Base-by-base conservation (phyloP, 148 eudicot species). In the Salicornia ramosissima region DNA sequence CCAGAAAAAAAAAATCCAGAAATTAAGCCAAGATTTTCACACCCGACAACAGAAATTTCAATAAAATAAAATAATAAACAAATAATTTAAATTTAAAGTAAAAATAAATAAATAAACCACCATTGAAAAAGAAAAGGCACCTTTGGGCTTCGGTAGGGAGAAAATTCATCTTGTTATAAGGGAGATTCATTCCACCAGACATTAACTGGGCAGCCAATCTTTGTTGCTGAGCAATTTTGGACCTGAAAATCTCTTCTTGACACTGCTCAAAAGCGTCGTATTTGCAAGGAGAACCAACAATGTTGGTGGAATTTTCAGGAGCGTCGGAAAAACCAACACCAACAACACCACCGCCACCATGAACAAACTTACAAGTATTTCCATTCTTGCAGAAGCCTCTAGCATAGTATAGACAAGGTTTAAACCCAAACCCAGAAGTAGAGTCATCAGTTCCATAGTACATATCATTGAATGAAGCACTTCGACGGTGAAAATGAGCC, bases 381-480 rank as follows among this genome's bases (percentile, higher is more conserved):
- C 96, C 97, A 66, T 91, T 91, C 74, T 89, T 91, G 49, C 97
- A 88, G 28, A 80, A 88, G 2, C 96, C 97, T 70, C 80, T 74
- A 10, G 89, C 74, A 60, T 56, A 89, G 69, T 87, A 86, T 83
- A 81, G 72, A 43, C 97, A 91, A 6, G 96, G 92, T 72, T 86
- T 86, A 74, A 78, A 85, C 24, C 88, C 92, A 52, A 77, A 64
- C 74, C 86, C 88, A 55, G 71, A 56, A 43, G 77, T 65, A 4
- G 79, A 85, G 30, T 86, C 88, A 33, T 86, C 89, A 52, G 63
- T 64, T 22, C 85, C 82, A 66, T 74, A 80, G 60, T 79, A 84
- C 22, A 71, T 82, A 58, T 92, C 97, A 74, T 79, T 87, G 30
- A 89, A 87, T 0, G 96, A 89, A 25, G 78, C 81, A 64, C 97